These are phyloP conservation scores for Psilocybe mexicana DNA, from an alignment of 1,284 basidiomycete genomes.

Conservation along the genomic window DNA sequence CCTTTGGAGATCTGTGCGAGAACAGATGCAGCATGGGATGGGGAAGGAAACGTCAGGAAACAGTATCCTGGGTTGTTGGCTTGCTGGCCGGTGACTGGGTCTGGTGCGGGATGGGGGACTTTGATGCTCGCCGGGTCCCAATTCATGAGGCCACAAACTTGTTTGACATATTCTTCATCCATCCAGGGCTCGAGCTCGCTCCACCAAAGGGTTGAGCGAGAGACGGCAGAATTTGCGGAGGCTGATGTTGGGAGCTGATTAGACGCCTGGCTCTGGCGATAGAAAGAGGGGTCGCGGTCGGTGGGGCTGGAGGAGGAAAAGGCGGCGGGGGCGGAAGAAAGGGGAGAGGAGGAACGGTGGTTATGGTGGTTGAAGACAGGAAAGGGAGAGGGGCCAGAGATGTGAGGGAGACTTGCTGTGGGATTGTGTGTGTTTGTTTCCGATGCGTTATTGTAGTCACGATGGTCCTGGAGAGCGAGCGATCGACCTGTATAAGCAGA, in stretches of 20 bases:
- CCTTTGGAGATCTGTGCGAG: constrained; percentile 65
- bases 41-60: constrained; percentile 80
- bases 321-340: constrained; percentile 21
- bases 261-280: constrained; percentile 25
- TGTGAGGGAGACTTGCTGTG: constrained; percentile 32
- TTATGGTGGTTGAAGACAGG: constrained; percentile 38
- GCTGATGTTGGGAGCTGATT: constrained; percentile 19
- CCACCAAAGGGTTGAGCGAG: constrained; percentile 72
- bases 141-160: constrained; percentile 76
- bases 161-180: constrained; percentile 87
- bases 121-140: constrained; percentile 76
- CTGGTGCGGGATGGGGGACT: constrained; percentile 64
- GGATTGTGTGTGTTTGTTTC: constrained; percentile 51
- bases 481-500: constrained; percentile 27
- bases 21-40: constrained; percentile 68
- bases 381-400: constrained; percentile 28
- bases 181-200: constrained; percentile 87
- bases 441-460: constrained; percentile 25
- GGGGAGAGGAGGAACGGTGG: constrained; percentile 31
- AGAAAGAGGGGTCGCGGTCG: constrained; percentile 39
- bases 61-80: constrained; percentile 83
- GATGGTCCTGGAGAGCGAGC: constrained; percentile 24
- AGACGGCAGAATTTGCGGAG: constrained; percentile 30
- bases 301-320: constrained; percentile 32
- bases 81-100: constrained; percentile 60